Percentiles rank a stretch among this genome's conserved stretches.
Conservation (phyloP, 2,329 filamentous ascomycete genomes). For the Sarocladium strictum region DNA sequence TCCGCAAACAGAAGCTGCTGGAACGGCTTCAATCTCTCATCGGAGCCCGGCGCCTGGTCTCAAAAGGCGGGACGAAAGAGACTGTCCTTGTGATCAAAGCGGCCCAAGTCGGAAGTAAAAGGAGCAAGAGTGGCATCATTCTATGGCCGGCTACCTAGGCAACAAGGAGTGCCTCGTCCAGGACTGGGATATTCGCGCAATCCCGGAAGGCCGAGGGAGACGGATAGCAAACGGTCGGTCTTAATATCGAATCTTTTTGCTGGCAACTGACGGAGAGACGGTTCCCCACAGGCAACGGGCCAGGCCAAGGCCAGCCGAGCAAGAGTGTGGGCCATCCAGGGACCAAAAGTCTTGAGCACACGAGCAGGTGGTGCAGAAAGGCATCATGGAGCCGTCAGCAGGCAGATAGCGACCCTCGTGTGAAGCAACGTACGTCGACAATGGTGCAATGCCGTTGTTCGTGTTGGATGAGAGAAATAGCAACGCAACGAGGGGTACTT, state of each 20-base stretch:
- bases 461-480: neutral
- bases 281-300: conserved; percentile 7
- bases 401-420: too few relatives aligned
- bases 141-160: neutral
- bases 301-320: conserved; percentile 8
- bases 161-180: neutral
- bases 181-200: conserved; percentile 2
- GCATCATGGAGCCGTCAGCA: neutral
- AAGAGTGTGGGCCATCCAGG: conserved; percentile 7
- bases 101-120: neutral
- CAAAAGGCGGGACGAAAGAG: neutral
- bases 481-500: neutral
- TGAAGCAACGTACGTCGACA: too few relatives aligned
- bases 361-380: neutral
- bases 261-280: neutral
- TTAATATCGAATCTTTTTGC: neutral
- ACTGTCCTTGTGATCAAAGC: neutral
- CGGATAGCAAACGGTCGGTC: neutral
- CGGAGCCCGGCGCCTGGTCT: neutral
- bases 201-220: conserved; percentile 3
- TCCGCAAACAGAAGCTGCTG: conserved; percentile 8
- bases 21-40: neutral
- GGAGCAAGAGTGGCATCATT: neutral
- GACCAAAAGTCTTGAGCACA: conserved; percentile 4
- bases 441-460: too few relatives aligned